Conservation (phyloP, 768 basidiomycete species). For the Lanmaoa rubissima region DNA sequence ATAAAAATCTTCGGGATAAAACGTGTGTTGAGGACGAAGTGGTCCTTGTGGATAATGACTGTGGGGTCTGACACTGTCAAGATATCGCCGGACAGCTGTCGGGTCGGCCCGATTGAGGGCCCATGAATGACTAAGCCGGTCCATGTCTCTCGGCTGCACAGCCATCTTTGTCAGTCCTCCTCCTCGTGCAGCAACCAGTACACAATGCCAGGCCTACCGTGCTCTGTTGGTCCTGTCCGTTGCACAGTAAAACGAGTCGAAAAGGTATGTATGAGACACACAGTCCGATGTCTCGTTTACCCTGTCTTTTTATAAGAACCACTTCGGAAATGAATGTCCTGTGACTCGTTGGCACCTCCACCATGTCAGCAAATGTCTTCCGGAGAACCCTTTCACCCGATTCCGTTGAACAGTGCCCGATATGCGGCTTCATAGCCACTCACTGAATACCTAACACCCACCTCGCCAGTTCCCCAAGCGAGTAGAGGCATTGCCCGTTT, state of each 20-base stretch:
- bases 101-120: constrained; percentile 35
- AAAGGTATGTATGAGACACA: constrained; percentile 25
- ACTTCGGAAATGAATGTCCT: constrained; percentile 36
- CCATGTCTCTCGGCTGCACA: constrained; percentile 25
- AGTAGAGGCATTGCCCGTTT: constrained; percentile 30
- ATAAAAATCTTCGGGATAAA: constrained; percentile 44
- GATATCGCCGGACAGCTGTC: constrained; percentile 35
- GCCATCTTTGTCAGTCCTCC: constrained; percentile 23
- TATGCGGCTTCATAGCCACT: constrained; percentile 29
- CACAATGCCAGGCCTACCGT: constrained; percentile 19
- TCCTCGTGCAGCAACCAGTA: constrained; percentile 20
- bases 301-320: constrained; percentile 29
- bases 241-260: constrained; percentile 8
- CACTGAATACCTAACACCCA: constrained; percentile 14
- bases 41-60: constrained; percentile 15
- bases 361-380: constrained; percentile 24
- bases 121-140: constrained; percentile 35
- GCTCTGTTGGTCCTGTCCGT: neutral
- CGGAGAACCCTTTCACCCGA: constrained; percentile 33
- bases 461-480: constrained; percentile 20
- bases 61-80: constrained; percentile 20
- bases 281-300: constrained; percentile 10
- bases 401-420: constrained; percentile 29
- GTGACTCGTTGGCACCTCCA: constrained; percentile 23
- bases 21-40: constrained; percentile 19